Conservation (phyloP, 2,329 filamentous ascomycete species). For the Verticillium nonalfalfae region DNA sequence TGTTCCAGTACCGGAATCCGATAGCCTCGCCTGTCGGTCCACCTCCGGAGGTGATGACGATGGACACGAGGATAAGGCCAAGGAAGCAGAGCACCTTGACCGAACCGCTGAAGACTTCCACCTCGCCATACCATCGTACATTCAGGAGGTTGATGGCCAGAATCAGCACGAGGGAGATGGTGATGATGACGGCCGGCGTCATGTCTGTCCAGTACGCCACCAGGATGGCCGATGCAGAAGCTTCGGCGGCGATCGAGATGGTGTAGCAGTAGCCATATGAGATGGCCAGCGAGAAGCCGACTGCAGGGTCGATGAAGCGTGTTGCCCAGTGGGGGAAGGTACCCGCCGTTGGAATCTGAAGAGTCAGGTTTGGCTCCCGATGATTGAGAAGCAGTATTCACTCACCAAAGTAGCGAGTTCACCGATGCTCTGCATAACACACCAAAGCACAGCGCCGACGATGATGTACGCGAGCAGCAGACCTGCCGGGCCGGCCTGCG, state of each 20-base stretch:
- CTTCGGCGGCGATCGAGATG: constrained; percentile 36
- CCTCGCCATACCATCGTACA: constrained; percentile 69
- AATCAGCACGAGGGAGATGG: constrained; percentile 40
- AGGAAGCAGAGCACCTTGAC: constrained; percentile 68
- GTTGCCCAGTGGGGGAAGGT: constrained; percentile 17
- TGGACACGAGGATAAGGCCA: constrained; percentile 69
- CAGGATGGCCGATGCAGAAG: constrained; percentile 37
- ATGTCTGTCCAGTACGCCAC: constrained; percentile 31
- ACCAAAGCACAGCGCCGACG: constrained; percentile 48
- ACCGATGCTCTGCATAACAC: constrained; percentile 38
- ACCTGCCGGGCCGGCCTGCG: constrained; percentile 25
- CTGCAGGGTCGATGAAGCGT: constrained; percentile 19
- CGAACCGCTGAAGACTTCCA: constrained; percentile 69
- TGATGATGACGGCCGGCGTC: constrained; percentile 52
- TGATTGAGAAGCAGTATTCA: neutral
- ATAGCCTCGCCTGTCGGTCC: constrained; percentile 50
- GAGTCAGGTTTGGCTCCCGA: neutral
- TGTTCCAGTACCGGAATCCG: constrained; percentile 54
- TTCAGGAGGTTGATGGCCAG: constrained; percentile 62
- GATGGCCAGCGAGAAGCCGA: constrained; percentile 32
- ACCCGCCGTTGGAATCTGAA: constrained; percentile 11
- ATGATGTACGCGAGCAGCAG: constrained; percentile 39
- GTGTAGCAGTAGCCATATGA: constrained; percentile 39
- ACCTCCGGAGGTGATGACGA: constrained; percentile 63
- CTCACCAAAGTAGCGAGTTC: constrained; percentile 18